phyloP scores from a whole-genome alignment of 352 stramenopile species.

The Phytophthora podocarpi region DNA sequence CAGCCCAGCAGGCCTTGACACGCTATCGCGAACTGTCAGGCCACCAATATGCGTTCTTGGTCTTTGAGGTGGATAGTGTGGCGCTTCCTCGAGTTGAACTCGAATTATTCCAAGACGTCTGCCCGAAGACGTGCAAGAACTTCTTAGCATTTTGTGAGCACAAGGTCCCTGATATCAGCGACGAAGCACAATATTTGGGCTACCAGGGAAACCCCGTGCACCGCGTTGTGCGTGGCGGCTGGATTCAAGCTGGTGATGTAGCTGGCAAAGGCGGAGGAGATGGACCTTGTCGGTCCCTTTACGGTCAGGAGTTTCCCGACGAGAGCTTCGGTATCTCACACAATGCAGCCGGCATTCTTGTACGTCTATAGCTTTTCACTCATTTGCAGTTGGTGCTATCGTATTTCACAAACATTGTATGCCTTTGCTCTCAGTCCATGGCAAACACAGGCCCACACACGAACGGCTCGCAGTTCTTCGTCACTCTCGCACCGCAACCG shows the following conservation, averaged over 20 bases:
- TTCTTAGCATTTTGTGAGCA: constrained; percentile 74
- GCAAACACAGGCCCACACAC: constrained; percentile 95
- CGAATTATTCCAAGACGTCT: constrained; percentile 67
- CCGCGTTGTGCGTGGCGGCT: constrained; percentile 64
- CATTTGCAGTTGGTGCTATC: neutral
- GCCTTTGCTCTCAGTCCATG: constrained; percentile 84
- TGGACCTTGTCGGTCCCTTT: constrained; percentile 58
- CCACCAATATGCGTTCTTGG: constrained; percentile 62
- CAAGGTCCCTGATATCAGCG: constrained; percentile 48
- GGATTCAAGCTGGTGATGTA: constrained; percentile 81
- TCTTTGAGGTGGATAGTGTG: constrained; percentile 68
- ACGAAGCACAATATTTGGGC: constrained; percentile 43
- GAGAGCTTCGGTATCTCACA: constrained; percentile 78
- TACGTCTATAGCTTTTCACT: constrained; percentile 26
- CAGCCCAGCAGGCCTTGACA: constrained; percentile 47
- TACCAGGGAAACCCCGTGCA: constrained; percentile 70
- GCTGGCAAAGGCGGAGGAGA: constrained; percentile 48
- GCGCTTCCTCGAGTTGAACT: constrained; percentile 68
- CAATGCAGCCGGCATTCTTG: constrained; percentile 63
- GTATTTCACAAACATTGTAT: neutral
- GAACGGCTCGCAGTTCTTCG: constrained; percentile 99
- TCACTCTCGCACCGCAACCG: constrained; percentile 88
- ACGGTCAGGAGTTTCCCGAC: constrained; percentile 66
- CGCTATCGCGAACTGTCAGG: constrained; percentile 51
- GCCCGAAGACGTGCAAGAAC: constrained; percentile 74